Percentiles rank a stretch among this genome's conserved stretches.
These are phyloP conservation scores for Crotalaria pallida DNA, from an alignment of 306 rosid species.

Conservation along the genomic window DNA sequence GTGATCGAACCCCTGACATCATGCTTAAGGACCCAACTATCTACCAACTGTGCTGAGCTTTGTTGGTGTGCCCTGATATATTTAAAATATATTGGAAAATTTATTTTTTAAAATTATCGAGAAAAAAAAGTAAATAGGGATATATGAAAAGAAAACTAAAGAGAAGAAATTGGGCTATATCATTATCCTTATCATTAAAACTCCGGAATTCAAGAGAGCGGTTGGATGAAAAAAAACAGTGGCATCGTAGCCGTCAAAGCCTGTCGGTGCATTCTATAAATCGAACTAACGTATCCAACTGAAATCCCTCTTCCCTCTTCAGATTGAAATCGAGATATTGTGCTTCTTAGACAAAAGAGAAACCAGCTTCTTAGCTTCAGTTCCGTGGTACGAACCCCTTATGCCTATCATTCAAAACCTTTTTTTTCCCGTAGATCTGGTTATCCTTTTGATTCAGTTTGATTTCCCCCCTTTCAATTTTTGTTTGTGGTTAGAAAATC, in stretches of 20 bases:
- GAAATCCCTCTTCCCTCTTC: not conserved
- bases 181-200: not conserved
- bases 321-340: not conserved
- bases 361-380: not conserved
- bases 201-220: not conserved
- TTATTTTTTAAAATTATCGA: no score
- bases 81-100: no score
- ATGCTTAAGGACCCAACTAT: no score
- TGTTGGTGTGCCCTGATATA: no score
- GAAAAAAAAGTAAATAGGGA: no score
- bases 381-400: not conserved
- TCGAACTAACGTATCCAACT: not conserved
- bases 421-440: not conserved
- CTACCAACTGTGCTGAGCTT: no score
- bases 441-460: not conserved
- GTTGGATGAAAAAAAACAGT: not conserved
- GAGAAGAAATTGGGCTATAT: no score
- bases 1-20: no score
- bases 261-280: constrained; percentile 25
- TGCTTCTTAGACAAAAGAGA: not conserved
- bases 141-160: no score
- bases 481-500: not conserved
- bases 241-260: constrained; percentile 30
- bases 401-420: not conserved
- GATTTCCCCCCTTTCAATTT: not conserved